Base-by-base conservation (phyloP, 805 yeast genomes). In the Saitoella complicata region DNA sequence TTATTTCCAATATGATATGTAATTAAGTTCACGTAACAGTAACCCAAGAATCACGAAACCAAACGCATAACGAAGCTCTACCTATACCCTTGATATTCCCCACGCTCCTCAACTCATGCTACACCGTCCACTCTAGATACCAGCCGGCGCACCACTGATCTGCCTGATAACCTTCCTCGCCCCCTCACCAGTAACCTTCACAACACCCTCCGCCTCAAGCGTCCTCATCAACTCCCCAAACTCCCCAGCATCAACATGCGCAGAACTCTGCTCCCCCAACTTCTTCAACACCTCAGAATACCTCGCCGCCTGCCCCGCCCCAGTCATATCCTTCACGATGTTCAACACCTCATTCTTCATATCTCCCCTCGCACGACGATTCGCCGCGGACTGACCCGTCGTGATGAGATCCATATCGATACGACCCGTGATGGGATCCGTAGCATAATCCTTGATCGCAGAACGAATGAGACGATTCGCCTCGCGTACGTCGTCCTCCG, bases 361-460 rank as follows among this genome's bases (percentile, higher is more conserved):
- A 57, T 82, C 94, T 51, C 80, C 84, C 53, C 76, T 79, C 58
- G 78, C 60, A 54, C 76, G 72, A 61, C 95, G 71, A 60, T 87
- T 94, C 3, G 88, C 83, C 1, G 83, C 71, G 0, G 95, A 82
- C 40, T 87, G 86, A 41, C 97, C 98, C 0, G 97, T 91, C 64
- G 88, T 96, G 31, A 91, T 87, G 59, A 91, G 69, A 60, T 86
- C 95, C 95, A 91, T 86, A 59, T 91, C 98, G 52, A 91, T 91
- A 55, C 91, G 75, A 32, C 99, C 99, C 0, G 98, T 88, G 34
- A 79, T 68, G 29, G 98, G 98, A 65, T 91, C 99, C 2, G 95
- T 91, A 10, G 99, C 99, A 60, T 91, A 91, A 51, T 91, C 97
- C 60, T 91, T 91, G 52, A 91, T 83, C 9, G 99, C 99, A 3